Base-by-base conservation (phyloP, 2,329 filamentous ascomycete genomes). In the Cladorrhinum sp. region DNA sequence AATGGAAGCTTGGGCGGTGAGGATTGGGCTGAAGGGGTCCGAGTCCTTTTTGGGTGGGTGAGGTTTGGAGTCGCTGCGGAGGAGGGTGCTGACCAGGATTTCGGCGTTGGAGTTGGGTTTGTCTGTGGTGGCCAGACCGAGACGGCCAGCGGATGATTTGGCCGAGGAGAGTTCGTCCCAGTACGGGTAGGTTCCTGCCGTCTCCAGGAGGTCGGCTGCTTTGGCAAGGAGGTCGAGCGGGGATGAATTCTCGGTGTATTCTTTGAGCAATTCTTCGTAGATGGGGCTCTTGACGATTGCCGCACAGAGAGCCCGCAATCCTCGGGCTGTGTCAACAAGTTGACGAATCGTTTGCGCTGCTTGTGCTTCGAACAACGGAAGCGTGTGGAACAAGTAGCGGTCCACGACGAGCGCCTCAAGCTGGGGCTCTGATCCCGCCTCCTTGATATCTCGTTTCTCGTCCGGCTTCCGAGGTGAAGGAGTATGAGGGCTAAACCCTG, bases 151-250 rank as follows among this genome's bases (percentile, higher is more conserved):
- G 20, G 39, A 18, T 2, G 52, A 42, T 26, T 23, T 18, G 7
- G 14, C 33, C 2, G 23, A 30, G 8, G 60, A 52, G 12, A 64
- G 9, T 8, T 58, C 42, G 1, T 53, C 18, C 66, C 65, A 66
- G 48, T 23, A 67, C 3, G 66, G 62, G 20, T 62, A 66, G 49
- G 60, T 61, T 1, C 63, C 65, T 7, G 65, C 42, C 8, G 52
- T 55, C 52, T 67, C 66, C 53, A 62, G 58, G 50, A 58, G 63
- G 50, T 53, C 51, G 33, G 64, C 66, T 1, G 46, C 53, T 23
- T 64, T 59, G 51, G 57, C 24, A n/a, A 68, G 61, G 1, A 65
- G 39, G 33, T 65, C 61, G 2, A 63, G 49, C 3, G 64, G 62
- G 21, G 61, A 63, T 53, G 58, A 60, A n/a, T 14, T 14, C 10